Conservation (phyloP, 164 flowering plant genomes). For the Aristolochia contorta region DNA sequence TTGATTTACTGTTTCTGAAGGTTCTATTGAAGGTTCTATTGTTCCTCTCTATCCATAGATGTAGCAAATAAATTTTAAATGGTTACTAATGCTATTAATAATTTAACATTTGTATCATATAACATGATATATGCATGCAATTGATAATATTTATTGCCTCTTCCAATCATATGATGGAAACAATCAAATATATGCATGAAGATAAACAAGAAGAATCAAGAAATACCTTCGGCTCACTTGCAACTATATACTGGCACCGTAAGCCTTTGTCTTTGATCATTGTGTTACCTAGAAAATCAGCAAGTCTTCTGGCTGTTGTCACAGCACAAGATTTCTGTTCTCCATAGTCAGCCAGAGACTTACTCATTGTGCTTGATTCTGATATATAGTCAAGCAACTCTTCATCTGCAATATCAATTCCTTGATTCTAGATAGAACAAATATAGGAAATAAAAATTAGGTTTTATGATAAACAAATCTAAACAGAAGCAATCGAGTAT, state of each 20-base stretch:
- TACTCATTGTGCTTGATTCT: slow-evolving; percentile 99
- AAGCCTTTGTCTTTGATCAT: slow-evolving; percentile 99
- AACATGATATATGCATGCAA: too few species aligned
- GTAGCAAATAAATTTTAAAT: too few species aligned
- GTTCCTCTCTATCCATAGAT: too few species aligned
- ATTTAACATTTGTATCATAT: too few species aligned
- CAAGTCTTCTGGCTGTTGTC: slow-evolving; percentile 93
- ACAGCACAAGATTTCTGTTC: slow-evolving; percentile 97
- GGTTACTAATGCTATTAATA: too few species aligned
- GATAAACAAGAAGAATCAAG: slow-evolving; percentile 4
- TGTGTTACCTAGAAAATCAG: slow-evolving; percentile 93
- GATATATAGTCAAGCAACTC: slow-evolving; percentile 96
- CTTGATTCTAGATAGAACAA: slow-evolving; percentile 58
- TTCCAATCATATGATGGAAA: too few species aligned
- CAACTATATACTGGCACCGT: slow-evolving; percentile 89
- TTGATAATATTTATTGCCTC: too few species aligned
- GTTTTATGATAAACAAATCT: background rate
- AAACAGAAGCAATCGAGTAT: background rate
- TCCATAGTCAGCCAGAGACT: slow-evolving; percentile 95
- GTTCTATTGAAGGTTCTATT: too few species aligned
- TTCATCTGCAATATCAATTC: slow-evolving; percentile 85
- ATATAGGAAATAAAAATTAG: background rate
- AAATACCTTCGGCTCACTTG: slow-evolving; percentile 88
- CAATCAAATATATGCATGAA: too few species aligned
- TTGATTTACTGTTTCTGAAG: too few species aligned